These are phyloP conservation scores for Crassisporium funariophilum DNA, from an alignment of 768 basidiomycete species.

Conservation along the genomic window DNA sequence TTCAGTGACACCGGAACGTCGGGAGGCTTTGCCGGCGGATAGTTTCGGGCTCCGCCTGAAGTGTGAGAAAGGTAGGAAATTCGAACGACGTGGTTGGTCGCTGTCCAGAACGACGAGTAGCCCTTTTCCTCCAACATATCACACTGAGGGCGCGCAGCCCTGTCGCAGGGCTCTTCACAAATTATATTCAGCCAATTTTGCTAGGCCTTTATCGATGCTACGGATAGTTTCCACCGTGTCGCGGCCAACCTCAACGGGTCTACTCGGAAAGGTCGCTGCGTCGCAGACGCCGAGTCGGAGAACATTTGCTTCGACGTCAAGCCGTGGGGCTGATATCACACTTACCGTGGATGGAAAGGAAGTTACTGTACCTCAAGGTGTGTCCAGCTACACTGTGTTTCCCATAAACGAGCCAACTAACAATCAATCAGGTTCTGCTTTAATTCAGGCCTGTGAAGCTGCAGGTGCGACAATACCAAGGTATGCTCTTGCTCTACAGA, in stretches of 20 bases:
- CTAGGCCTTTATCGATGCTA: constrained; percentile 48
- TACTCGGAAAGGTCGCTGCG: constrained; percentile 64
- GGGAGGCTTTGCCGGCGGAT: too few relatives aligned
- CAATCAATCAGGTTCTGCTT: constrained; percentile 70
- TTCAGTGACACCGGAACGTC: too few relatives aligned
- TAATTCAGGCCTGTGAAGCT: constrained; percentile 95
- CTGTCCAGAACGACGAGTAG: constrained; percentile 47
- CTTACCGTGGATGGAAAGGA: constrained; percentile 96
- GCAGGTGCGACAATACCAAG: constrained; percentile 82
- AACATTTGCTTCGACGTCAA: constrained; percentile 65
- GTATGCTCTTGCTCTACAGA: constrained; percentile 37
- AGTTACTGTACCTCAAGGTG: constrained; percentile 95
- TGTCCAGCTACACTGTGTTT: constrained; percentile 25
- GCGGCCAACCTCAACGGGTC: constrained; percentile 65
- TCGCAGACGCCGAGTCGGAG: constrained; percentile 54
- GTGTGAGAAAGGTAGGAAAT: constrained; percentile 43
- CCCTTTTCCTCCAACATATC: constrained; percentile 31
- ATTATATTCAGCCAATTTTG: constrained; percentile 18
- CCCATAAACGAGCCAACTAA: constrained; percentile 2
- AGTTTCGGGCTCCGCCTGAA: constrained; percentile 30
- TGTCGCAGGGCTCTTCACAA: constrained; percentile 25
- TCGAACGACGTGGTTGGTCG: constrained; percentile 45
- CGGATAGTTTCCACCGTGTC: constrained; percentile 64
- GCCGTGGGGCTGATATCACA: constrained; percentile 78
- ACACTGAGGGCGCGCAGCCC: constrained; percentile 35